Percentiles rank a stretch among this genome's conserved stretches.
Conservation (phyloP, 2,329 filamentous ascomycete species). For the Xylariaceae sp. region DNA sequence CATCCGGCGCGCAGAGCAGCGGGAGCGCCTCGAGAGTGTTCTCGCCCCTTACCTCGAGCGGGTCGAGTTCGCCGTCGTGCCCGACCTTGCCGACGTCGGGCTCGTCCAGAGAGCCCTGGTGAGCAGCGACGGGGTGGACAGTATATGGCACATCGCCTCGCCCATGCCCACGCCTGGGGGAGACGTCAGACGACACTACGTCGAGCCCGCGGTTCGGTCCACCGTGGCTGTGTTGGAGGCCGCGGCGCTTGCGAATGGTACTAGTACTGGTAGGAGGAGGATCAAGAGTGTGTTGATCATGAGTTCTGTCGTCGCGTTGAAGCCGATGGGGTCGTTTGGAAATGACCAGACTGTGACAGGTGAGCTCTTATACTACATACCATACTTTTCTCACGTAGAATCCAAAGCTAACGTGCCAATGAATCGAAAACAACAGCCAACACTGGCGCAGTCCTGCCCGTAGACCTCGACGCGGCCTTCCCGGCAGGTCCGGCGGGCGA, state of each 20-base stretch:
- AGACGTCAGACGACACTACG: neutral
- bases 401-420: neutral
- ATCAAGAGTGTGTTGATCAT: neutral
- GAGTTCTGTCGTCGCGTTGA: neutral
- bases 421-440: neutral
- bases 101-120: neutral
- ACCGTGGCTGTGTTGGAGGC: neutral
- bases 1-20: neutral
- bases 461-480: neutral
- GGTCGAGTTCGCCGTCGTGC: conserved; percentile 1
- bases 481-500: neutral
- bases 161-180: neutral
- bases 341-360: neutral
- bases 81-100: neutral
- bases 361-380: neutral
- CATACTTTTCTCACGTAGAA: neutral
- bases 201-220: neutral
- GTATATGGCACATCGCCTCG: neutral
- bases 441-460: neutral
- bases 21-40: neutral
- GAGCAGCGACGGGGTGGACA: neutral
- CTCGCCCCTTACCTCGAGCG: neutral
- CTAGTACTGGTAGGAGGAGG: too few relatives aligned
- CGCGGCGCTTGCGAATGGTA: neutral
- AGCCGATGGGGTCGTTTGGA: neutral